Evolutionary conservation across 2,329 filamentous ascomycete genomes (phyloP).

Genomic region (Fusarium algeriense): DNA sequence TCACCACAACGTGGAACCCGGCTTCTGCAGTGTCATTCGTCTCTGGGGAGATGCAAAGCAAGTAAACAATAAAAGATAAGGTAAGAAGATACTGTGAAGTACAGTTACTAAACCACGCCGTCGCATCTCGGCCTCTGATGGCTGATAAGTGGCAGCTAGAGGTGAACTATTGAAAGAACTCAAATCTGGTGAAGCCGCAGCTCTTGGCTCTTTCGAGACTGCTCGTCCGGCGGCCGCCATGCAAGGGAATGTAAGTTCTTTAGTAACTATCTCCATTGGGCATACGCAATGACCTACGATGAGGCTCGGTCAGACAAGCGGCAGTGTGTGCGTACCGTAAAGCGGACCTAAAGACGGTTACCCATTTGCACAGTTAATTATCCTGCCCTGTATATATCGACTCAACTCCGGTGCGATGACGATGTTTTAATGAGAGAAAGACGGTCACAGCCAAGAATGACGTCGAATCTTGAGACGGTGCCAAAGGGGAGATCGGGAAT

Average conservation of each 20-base stretch:
- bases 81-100: constrained; percentile 12
- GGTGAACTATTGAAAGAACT: neutral
- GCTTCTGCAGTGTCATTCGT: constrained; percentile 37
- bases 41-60: constrained; percentile 35
- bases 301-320: constrained; percentile 38
- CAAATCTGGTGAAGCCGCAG: constrained; percentile 6
- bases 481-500: constrained; percentile 41
- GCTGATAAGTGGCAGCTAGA: constrained; percentile 22
- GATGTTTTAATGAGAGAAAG: constrained; percentile 37
- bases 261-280: constrained; percentile 5
- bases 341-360: neutral
- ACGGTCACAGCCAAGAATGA: constrained; percentile 40
- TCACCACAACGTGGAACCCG: constrained; percentile 35
- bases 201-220: constrained; percentile 9
- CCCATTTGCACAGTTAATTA: constrained; percentile 17
- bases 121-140: constrained; percentile 17
- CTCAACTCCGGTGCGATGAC: constrained; percentile 28
- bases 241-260: constrained; percentile 18
- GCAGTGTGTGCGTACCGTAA: constrained; percentile 20
- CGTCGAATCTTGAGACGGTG: constrained; percentile 41
- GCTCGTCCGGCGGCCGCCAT: neutral
- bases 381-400: constrained; percentile 25
- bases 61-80: constrained; percentile 33
- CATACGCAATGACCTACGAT: neutral
- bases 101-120: neutral